phyloP scores from a whole-genome alignment of 805 yeast species.

The Barnettozyma californica region DNA sequence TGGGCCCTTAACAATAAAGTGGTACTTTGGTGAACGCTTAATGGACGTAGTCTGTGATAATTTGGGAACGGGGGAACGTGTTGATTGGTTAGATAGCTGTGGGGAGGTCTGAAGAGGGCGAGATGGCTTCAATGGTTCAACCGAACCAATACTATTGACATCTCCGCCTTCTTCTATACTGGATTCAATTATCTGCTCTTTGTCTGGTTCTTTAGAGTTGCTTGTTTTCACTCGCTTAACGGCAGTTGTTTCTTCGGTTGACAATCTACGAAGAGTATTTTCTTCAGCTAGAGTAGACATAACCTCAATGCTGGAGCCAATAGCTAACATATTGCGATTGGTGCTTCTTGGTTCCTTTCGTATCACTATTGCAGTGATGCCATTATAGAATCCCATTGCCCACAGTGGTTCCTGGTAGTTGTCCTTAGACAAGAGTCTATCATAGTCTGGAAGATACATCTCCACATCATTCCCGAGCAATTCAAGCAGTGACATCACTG shows the following conservation, averaged over 20 bases:
- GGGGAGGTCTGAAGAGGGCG: slow-evolving; percentile 4
- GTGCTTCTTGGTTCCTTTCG: neutral
- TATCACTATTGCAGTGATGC: neutral
- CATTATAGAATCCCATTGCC: slow-evolving; percentile 2
- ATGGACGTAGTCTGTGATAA: neutral
- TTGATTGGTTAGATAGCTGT: neutral
- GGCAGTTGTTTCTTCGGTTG: neutral
- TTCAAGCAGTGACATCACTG: neutral
- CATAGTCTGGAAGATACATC: neutral
- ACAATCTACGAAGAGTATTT: neutral
- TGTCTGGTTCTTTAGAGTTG: neutral
- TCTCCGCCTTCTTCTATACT: neutral
- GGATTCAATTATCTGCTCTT: neutral
- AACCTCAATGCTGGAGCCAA: neutral
- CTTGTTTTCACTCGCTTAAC: neutral
- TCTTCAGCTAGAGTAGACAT: neutral
- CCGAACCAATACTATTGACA: neutral
- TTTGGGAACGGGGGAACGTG: neutral
- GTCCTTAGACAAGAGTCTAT: neutral
- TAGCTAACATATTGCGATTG: neutral
- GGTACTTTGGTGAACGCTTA: neutral
- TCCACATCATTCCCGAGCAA: neutral
- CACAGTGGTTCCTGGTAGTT: slow-evolving; percentile 1
- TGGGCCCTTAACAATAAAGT: slow-evolving; percentile 7
- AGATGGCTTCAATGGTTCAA: neutral